These are phyloP conservation scores for Auricularia sp. DNA, from an alignment of 768 basidiomycete species.

Conservation along the genomic window DNA sequence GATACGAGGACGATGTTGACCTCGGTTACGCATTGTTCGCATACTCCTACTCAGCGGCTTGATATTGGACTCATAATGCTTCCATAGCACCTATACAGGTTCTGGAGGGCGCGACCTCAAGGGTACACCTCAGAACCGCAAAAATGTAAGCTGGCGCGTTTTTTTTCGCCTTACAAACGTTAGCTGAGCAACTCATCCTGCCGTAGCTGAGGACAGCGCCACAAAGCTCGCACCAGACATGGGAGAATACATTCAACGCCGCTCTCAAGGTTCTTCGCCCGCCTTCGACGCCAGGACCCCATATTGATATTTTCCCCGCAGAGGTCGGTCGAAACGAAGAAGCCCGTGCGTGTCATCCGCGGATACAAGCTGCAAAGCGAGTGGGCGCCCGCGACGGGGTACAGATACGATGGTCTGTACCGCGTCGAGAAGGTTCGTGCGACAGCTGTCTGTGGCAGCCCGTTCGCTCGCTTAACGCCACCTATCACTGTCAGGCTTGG, in stretches of 20 bases:
- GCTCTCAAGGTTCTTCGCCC: constrained; percentile 41
- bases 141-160: constrained; percentile 50
- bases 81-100: constrained; percentile 65
- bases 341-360: constrained; percentile 79
- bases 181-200: not conserved
- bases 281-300: too few species aligned
- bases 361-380: constrained; percentile 67
- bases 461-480: not conserved
- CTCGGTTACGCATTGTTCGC: constrained; percentile 75
- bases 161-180: not conserved
- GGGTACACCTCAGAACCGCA: constrained; percentile 72
- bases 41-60: not conserved
- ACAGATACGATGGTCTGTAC: constrained; percentile 88
- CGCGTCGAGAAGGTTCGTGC: constrained; percentile 33
- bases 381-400: constrained; percentile 80
- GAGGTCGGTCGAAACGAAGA: constrained; percentile 69
- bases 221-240: constrained; percentile 76
- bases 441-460: not conserved
- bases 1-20: constrained; percentile 81
- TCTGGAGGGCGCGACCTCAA: constrained; percentile 80
- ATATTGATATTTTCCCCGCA: constrained; percentile 9
- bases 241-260: constrained; percentile 63
- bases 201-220: constrained; percentile 75
- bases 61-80: not conserved
- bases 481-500: constrained; percentile 47